Base-by-base conservation (phyloP, 2,329 filamentous ascomycete species). In the Ceratocystiopsis brevicomis region DNA sequence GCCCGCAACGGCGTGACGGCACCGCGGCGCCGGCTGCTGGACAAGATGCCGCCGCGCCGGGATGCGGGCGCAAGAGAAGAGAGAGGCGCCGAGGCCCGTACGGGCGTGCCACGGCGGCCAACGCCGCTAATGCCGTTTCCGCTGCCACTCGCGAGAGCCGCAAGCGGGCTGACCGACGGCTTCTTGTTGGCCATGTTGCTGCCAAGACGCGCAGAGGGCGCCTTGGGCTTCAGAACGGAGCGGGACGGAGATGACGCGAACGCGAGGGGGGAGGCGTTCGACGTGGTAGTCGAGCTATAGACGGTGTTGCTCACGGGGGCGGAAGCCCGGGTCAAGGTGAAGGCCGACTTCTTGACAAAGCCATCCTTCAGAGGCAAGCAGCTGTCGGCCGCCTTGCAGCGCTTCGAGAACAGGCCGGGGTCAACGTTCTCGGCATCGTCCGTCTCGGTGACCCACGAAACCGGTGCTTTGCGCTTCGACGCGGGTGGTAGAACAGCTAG, bases 361-460 rank as follows among this genome's bases (percentile, higher is more conserved):
- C 66, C 25, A 30, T 30, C 25, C 25, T 30, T 30, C 25, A 30
- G 25, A 30, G 25, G 25, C 25, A 9, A 30, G 25, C 25, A 30
- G 25, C 54, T 56, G 49, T 63, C 63, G 46, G 59, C 54, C 41
- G 63, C 65, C 57, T 78, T 78, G 43, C 68, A 64, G 47, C 74
- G 67, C 62, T 80, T 79, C 44, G 69, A 61, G 53, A 68, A 72
- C 49, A 67, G 51, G 42, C 59, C 49, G 6, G 74, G 74, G 57
- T 78, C 73, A 51, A 77, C 62, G 54, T 80, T 80, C 60, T 79
- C 75, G 41, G 57, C 64, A 56, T 78, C 66, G 52, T 69, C 65
- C 12, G 54, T 54, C 47, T 73, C 67, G 41, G 67, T 55, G 25
- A 9, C 25, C 25, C 25, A 30, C 37, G 65, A 55, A 32, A 71